Conservation (phyloP, 768 basidiomycete species). For the Suillus fuscotomentosus region DNA sequence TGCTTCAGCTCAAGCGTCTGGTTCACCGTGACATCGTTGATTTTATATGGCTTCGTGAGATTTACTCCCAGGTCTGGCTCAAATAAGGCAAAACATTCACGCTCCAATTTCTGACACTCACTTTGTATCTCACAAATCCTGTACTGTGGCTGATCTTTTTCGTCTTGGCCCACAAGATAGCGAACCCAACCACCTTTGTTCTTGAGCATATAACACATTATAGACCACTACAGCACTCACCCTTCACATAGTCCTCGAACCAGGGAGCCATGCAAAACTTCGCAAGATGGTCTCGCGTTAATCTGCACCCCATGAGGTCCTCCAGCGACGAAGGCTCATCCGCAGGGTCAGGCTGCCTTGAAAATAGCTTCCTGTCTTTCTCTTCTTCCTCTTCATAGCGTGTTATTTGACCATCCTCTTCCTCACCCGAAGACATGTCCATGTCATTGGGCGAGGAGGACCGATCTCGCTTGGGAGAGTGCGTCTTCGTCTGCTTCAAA, state of each 20-base stretch:
- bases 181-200: conserved; percentile 80
- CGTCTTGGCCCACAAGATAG: conserved; percentile 65
- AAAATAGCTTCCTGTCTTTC: conserved; percentile 50
- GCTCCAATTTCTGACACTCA: conserved; percentile 38
- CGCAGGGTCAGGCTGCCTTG: conserved; percentile 38
- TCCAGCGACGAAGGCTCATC: conserved; percentile 50
- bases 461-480: conserved; percentile 66
- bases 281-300: conserved; percentile 71
- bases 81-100: conserved; percentile 10
- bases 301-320: conserved; percentile 58
- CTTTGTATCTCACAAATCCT: conserved; percentile 79
- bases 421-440: conserved; percentile 79
- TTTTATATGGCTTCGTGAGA: conserved; percentile 63
- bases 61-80: conserved; percentile 51
- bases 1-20: conserved; percentile 74
- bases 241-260: conserved; percentile 83
- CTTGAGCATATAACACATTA: conserved; percentile 9
- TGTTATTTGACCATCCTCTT: conserved; percentile 74
- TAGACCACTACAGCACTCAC: conserved; percentile 36
- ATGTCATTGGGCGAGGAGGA: conserved; percentile 84
- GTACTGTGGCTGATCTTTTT: conserved; percentile 61
- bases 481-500: conserved; percentile 40
- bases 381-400: conserved; percentile 76
- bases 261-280: conserved; percentile 74
- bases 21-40: conserved; percentile 64